Conservation (phyloP, 2,329 filamentous ascomycete genomes). For the Apiospora hydei region DNA sequence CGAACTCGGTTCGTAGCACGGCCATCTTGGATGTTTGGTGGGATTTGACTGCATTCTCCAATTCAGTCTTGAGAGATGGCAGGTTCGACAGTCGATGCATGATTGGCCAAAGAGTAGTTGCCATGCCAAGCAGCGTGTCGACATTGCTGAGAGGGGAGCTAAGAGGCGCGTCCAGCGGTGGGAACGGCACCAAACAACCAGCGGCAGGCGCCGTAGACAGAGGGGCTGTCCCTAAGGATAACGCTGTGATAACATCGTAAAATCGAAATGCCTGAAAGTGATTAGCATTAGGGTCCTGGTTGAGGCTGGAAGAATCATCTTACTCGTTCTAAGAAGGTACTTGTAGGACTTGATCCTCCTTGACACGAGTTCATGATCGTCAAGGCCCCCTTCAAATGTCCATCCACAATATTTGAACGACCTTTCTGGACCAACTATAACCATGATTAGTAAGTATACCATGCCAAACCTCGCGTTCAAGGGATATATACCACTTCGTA, state of each 20-base stretch:
- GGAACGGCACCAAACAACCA: constrained; percentile 54
- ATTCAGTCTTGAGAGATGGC: constrained; percentile 57
- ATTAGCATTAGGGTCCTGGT: constrained; percentile 33
- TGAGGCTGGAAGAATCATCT: constrained; percentile 19
- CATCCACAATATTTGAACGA: constrained; percentile 65
- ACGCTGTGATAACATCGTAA: constrained; percentile 69
- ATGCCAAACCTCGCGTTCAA: constrained; percentile 27
- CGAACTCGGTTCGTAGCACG: constrained; percentile 58
- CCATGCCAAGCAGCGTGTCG: constrained; percentile 67
- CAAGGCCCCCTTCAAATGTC: constrained; percentile 67
- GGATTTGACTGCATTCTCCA: constrained; percentile 53
- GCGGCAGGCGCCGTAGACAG: constrained; percentile 58
- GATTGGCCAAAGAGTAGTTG: constrained; percentile 68
- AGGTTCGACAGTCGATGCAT: constrained; percentile 67
- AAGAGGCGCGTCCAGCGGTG: constrained; percentile 52
- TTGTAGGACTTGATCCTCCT: constrained; percentile 56
- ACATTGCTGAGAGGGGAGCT: constrained; percentile 60
- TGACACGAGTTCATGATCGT: constrained; percentile 63
- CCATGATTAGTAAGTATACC: neutral
- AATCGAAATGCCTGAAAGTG: constrained; percentile 64
- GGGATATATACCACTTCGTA: constrained; percentile 66
- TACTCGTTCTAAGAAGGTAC: constrained; percentile 66
- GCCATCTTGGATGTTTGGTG: constrained; percentile 54
- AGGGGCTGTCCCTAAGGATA: constrained; percentile 66
- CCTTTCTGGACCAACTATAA: constrained; percentile 66